Percentiles rank a stretch among this genome's conserved stretches.
phyloP scores from a whole-genome alignment of 2,329 filamentous ascomycete genomes.

The Taxawa tesnikishii region DNA sequence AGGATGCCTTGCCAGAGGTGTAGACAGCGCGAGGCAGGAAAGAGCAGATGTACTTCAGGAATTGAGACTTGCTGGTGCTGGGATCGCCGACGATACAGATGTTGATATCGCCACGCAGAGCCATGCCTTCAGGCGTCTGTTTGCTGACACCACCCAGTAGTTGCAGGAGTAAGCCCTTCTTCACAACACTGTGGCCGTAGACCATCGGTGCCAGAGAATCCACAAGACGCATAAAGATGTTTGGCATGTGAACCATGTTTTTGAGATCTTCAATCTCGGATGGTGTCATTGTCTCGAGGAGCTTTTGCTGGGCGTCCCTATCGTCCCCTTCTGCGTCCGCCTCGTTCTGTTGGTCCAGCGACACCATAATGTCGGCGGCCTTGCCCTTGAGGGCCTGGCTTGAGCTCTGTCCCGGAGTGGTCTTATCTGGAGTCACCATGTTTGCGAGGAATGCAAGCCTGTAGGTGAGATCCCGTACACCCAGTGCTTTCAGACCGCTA shows the following conservation, averaged over 20 bases:
- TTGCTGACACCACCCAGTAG: constrained; percentile 95
- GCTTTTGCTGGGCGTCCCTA: constrained; percentile 78
- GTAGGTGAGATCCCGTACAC: constrained; percentile 91
- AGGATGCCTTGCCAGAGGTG: constrained; percentile 94
- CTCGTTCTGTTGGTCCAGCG: constrained; percentile 61
- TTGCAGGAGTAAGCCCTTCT: constrained; percentile 89
- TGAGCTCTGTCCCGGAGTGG: constrained; percentile 58
- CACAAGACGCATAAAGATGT: constrained; percentile 86
- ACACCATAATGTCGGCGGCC: constrained; percentile 72
- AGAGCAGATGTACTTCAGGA: constrained; percentile 94
- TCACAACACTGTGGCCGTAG: constrained; percentile 93
- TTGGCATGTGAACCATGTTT: constrained; percentile 86
- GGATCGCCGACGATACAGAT: constrained; percentile 97
- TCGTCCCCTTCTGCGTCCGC: constrained; percentile 57
- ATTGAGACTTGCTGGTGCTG: constrained; percentile 94
- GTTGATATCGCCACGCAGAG: constrained; percentile 92
- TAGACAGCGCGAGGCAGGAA: constrained; percentile 96
- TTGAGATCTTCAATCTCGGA: constrained; percentile 86
- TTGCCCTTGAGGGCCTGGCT: constrained; percentile 59
- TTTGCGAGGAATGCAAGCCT: constrained; percentile 92
- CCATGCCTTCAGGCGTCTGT: constrained; percentile 84
- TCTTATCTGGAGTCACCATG: constrained; percentile 86
- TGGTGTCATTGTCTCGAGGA: constrained; percentile 72
- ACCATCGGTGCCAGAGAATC: constrained; percentile 94
- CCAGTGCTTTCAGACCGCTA: constrained; percentile 77